These are phyloP conservation scores for Flaveria brownii DNA, from an alignment of 129 eudicot genomes.

Conservation along the genomic window DNA sequence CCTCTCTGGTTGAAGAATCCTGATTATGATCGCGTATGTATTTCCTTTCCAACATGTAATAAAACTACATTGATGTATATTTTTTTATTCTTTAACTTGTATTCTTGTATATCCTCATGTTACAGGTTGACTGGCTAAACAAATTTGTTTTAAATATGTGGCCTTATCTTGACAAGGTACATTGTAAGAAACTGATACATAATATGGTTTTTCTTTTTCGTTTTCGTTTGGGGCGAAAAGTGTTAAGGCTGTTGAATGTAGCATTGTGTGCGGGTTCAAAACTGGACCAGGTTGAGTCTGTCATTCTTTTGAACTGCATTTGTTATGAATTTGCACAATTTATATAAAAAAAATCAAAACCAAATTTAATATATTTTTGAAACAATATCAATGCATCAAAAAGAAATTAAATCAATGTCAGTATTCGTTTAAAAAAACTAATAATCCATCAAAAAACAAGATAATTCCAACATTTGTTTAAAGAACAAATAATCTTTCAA, in stretches of 20 bases:
- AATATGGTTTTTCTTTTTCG: neutral
- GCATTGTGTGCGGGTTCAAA: too few relatives aligned
- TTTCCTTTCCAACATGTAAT: neutral
- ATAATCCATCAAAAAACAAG: too few relatives aligned
- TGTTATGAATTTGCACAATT: too few relatives aligned
- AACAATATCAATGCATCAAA: too few relatives aligned
- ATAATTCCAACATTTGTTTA: neutral
- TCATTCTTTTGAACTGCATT: too few relatives aligned
- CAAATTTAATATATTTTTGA: too few relatives aligned
- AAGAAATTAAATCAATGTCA: too few relatives aligned
- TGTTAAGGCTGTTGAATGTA: neutral
- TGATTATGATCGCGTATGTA: conserved; percentile 82
- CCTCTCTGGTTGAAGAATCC: conserved; percentile 87
- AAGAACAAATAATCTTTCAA: neutral
- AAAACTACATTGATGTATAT: neutral
- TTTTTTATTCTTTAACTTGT: conserved; percentile 11
- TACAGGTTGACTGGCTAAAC: conserved; percentile 92
- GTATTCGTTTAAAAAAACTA: too few relatives aligned
- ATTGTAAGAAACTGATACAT: conserved; percentile 17
- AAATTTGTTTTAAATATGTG: conserved; percentile 60
- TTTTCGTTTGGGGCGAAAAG: neutral
- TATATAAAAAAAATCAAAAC: too few relatives aligned
- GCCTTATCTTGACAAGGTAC: conserved; percentile 94
- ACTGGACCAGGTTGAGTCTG: too few relatives aligned
- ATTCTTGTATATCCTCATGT: neutral